Evolutionary conservation across 2,329 filamentous ascomycete genomes (phyloP), one percentile per base, ranked within the genome.

Genomic region (Colletotrichum scovillei): DNA sequence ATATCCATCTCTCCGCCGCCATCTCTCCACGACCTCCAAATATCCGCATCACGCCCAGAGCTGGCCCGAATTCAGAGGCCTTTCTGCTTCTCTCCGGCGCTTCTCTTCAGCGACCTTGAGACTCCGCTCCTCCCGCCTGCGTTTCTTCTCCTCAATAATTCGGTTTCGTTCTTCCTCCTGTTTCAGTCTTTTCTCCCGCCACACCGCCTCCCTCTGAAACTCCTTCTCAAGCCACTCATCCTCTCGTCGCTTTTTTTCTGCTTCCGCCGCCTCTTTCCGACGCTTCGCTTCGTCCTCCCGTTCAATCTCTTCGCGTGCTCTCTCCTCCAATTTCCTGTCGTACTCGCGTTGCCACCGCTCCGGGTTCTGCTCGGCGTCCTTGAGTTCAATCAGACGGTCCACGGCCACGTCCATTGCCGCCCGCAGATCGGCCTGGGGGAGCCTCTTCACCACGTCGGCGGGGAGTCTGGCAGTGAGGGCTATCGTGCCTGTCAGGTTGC

Each of bases 401-500:
- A 65, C 63, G 5, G 26, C 30, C n/a, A 22, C 49, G 24, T 56
- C 63, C 49, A 56, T 42, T 5, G 63, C 63, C 26, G 49, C 46
- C 4, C 63, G 63, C 9, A 65, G 9, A 11, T 65, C 63, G 30
- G 35, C 19, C 4, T n/a, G 26, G 30, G 52, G 16, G 16, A 65
- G 63, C 32, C 22, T 42, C 32, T 65, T 65, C 4, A 56, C 63
- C 8, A 65, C 12, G 26, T 56, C 52, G n/a, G 30, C 35, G 8
- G 63, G 52, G 12, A 4, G 4, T 14, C 14, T 56, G 32, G 63
- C 63, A 5, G 35, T 11, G 30, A 49, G 53, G 3, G 52, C 32
- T 14, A 65, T 65, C 14, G 70, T 65, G 11, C 70, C 70, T 22
- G 14, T 35, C n/a, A 73, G n/a, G 11, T 59, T 53, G 30, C 62